These are phyloP conservation scores for Prosopis cineraria DNA, from an alignment of 306 rosid species.

Conservation along the genomic window DNA sequence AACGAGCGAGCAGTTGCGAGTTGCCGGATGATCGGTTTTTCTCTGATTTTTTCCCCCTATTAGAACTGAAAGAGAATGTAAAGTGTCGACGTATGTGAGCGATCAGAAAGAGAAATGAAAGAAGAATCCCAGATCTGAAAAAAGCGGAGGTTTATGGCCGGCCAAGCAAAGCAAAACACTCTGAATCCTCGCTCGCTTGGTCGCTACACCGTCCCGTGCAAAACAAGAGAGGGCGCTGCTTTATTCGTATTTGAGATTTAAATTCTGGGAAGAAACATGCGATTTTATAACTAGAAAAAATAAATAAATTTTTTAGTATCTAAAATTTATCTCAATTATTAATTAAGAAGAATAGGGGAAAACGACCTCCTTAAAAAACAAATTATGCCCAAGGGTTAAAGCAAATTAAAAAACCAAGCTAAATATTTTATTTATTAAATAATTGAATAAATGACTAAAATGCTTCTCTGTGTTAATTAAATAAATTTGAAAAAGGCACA, in stretches of 20 bases:
- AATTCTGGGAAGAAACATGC: background rate
- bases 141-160: slow-evolving; percentile 8
- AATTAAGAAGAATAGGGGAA: no score
- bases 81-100: background rate
- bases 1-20: background rate
- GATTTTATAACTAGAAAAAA: no score
- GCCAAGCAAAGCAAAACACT: background rate
- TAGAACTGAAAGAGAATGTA: background rate
- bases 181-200: background rate
- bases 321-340: no score
- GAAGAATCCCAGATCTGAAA: slow-evolving; percentile 5
- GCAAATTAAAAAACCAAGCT: no score
- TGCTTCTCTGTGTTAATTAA: no score
- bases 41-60: background rate
- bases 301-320: no score
- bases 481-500: no score
- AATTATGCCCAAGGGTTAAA: no score
- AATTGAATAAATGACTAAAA: no score
- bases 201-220: background rate
- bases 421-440: no score
- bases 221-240: background rate
- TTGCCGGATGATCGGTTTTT: background rate
- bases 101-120: background rate
- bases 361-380: no score
- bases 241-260: background rate